phyloP scores from a whole-genome alignment of 352 stramenopile species.

The Phytophthora quininea region DNA sequence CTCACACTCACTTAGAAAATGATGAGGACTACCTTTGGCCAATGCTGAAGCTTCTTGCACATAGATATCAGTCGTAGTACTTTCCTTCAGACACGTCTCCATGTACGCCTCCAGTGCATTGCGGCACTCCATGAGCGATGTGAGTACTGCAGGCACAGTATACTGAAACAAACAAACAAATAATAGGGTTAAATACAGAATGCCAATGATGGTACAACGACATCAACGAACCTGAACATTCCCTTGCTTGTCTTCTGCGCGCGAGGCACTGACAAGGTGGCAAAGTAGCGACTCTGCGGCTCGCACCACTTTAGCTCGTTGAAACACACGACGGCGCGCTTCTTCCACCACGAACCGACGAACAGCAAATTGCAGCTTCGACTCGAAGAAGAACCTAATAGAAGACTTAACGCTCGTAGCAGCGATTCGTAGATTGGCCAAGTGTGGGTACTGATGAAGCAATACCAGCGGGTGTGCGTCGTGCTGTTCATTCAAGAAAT shows the following conservation, averaged over 20 bases:
- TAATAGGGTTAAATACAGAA: neutral
- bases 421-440: constrained; percentile 56
- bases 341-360: constrained; percentile 64
- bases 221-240: constrained; percentile 67
- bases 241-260: constrained; percentile 65
- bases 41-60: constrained; percentile 63
- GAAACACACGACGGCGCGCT: constrained; percentile 54
- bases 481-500: constrained; percentile 42
- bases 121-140: constrained; percentile 74
- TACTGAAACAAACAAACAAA: constrained; percentile 44
- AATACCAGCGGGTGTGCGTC: constrained; percentile 50
- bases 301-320: constrained; percentile 51
- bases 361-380: constrained; percentile 60
- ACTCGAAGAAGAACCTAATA: constrained; percentile 55
- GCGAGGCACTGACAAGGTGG: constrained; percentile 60
- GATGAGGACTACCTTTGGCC: constrained; percentile 47
- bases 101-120: constrained; percentile 68
- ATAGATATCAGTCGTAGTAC: constrained; percentile 60
- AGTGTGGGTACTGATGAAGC: constrained; percentile 54
- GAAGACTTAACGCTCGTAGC: constrained; percentile 48
- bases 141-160: constrained; percentile 65
- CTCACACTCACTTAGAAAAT: neutral
- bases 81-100: constrained; percentile 74
- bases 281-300: constrained; percentile 58
- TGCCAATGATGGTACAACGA: neutral